These are phyloP conservation scores for Marvania coccoides DNA, from an alignment of 139 green algal species.

Conservation along the genomic window DNA sequence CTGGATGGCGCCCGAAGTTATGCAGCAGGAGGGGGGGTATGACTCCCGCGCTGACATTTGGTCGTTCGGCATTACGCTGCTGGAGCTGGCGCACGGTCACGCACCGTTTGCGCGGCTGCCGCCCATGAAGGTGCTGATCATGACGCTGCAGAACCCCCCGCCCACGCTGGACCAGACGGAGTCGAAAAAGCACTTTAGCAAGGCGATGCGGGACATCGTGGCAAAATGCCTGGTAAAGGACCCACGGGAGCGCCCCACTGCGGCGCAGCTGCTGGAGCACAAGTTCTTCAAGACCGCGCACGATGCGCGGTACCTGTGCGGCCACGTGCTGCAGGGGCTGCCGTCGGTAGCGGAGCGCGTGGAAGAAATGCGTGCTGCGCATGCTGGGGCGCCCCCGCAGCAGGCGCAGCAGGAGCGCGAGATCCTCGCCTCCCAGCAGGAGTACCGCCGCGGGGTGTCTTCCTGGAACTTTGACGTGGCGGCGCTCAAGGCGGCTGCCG, in stretches of 20 bases:
- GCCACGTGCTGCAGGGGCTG: conserved; percentile 72
- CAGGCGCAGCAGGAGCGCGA: conserved; percentile 21
- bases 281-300: conserved; percentile 94
- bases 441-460: conserved; percentile 74
- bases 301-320: conserved; percentile 68
- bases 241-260: conserved; percentile 73
- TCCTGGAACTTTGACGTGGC: conserved; percentile 93
- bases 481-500: conserved; percentile 76
- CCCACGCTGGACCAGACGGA: conserved; percentile 76
- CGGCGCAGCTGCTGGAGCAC: conserved; percentile 91
- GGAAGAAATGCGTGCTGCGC: conserved; percentile 56
- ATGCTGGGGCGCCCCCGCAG: not conserved
- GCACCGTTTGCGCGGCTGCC: conserved; percentile 98
- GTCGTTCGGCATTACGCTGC: conserved; percentile 96
- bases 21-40: conserved; percentile 86
- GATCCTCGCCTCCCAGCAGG: conserved; percentile 49
- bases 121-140: conserved; percentile 95
- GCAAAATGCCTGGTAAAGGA: conserved; percentile 95
- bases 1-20: conserved; percentile 99
- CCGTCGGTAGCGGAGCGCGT: conserved; percentile 78
- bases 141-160: conserved; percentile 95
- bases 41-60: conserved; percentile 92
- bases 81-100: conserved; percentile 97
- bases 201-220: conserved; percentile 91
- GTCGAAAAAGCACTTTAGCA: conserved; percentile 63